A percentile compares a stretch with the other conserved stretches of the same genome.
These are phyloP conservation scores for Colletotrichum graminicola DNA, from an alignment of 2,329 filamentous ascomycete species.

Conservation along the genomic window DNA sequence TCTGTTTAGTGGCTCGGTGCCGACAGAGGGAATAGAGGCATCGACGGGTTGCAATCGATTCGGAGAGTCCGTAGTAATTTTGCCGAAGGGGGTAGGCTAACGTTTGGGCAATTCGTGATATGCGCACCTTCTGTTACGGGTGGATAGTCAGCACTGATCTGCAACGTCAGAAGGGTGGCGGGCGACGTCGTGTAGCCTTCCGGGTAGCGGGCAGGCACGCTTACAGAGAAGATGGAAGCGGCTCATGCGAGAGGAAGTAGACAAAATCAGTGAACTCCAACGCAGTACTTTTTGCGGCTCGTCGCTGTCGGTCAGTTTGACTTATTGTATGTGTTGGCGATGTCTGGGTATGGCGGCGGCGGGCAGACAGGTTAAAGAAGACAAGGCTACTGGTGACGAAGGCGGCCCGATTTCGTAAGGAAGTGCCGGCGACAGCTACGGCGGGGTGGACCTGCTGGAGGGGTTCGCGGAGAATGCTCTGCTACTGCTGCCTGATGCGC, in stretches of 20 bases:
- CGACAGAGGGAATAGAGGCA: not conserved
- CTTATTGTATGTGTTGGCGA: slow-evolving; percentile 12
- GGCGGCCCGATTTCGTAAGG: slow-evolving; percentile 4
- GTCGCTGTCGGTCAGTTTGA: slow-evolving; percentile 3
- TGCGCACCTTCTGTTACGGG: slow-evolving; percentile 9
- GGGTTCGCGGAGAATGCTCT: slow-evolving; percentile 2
- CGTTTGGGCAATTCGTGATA: not conserved
- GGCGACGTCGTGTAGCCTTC: not conserved
- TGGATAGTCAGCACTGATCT: slow-evolving; percentile 16
- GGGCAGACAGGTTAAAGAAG: slow-evolving; percentile 5
- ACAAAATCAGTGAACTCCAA: too few species aligned
- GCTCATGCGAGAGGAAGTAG: not conserved
- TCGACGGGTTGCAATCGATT: not conserved
- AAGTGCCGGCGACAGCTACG: slow-evolving; percentile 1
- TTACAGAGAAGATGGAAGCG: slow-evolving; percentile 6
- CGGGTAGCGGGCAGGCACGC: not conserved
- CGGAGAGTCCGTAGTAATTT: not conserved
- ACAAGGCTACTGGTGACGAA: slow-evolving; percentile 5
- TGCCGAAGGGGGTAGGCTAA: not conserved
- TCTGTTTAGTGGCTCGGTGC: not conserved
- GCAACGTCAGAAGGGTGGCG: slow-evolving; percentile 22
- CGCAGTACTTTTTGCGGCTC: slow-evolving; percentile 1
- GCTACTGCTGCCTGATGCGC: not conserved
- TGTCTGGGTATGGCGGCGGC: slow-evolving; percentile 6
- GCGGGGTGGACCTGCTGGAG: slow-evolving; percentile 7